Conservation (phyloP, 768 basidiomycete genomes). For the Chlorophyllum brunneum region DNA sequence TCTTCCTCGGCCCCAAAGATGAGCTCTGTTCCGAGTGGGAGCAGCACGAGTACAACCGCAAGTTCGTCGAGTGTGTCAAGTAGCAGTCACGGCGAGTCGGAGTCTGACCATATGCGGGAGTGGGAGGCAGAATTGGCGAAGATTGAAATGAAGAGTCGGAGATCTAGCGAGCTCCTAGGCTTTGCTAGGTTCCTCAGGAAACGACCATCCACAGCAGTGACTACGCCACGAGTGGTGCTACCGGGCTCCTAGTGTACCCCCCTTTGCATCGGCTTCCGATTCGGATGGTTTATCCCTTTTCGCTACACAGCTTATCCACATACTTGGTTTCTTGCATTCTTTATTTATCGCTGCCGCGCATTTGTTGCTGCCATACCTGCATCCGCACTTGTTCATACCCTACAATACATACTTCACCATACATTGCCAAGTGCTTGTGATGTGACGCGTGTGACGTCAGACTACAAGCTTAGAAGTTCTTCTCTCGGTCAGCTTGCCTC, state of each 20-base stretch:
- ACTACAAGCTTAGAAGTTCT: background rate
- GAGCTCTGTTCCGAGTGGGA: slow-evolving; percentile 26
- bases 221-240: slow-evolving; percentile 16
- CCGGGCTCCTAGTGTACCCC: slow-evolving; percentile 10
- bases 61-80: slow-evolving; percentile 27
- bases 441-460: slow-evolving; percentile 3
- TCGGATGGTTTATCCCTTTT: slow-evolving; percentile 6
- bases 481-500: background rate
- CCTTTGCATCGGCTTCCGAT: slow-evolving; percentile 7
- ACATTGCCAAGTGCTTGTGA: background rate
- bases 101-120: slow-evolving; percentile 42
- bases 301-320: background rate
- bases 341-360: slow-evolving; percentile 7
- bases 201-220: slow-evolving; percentile 21
- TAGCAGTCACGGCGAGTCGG: slow-evolving; percentile 14
- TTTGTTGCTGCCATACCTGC: slow-evolving; percentile 4
- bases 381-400: slow-evolving; percentile 5
- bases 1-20: slow-evolving; percentile 17
- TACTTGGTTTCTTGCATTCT: slow-evolving; percentile 4
- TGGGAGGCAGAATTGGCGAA: slow-evolving; percentile 79
- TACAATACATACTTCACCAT: background rate
- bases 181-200: slow-evolving; percentile 37
- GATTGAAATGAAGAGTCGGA: slow-evolving; percentile 61
- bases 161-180: slow-evolving; percentile 44
- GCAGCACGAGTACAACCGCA: slow-evolving; percentile 32